phyloP scores from a whole-genome alignment of 2,329 filamentous ascomycete genomes.

The Ceratocystis albifundus region DNA sequence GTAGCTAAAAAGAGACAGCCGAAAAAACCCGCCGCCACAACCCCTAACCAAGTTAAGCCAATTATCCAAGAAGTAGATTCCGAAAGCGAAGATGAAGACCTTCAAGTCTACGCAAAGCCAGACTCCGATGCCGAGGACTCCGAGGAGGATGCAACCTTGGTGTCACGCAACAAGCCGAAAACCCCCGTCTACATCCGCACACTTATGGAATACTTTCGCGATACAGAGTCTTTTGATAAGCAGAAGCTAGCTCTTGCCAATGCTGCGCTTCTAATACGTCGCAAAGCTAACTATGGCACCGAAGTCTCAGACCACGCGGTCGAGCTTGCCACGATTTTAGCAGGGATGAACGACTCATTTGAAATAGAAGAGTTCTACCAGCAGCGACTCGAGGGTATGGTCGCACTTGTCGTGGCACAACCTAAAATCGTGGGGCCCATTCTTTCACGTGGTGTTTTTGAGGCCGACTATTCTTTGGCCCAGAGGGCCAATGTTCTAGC shows the following conservation, averaged over 20 bases:
- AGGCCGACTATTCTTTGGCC: conserved; percentile 78
- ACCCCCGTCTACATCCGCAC: conserved; percentile 87
- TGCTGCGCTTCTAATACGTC: conserved; percentile 68
- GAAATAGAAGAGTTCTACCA: conserved; percentile 69
- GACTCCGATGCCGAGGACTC: conserved; percentile 84
- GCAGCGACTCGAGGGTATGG: conserved; percentile 64
- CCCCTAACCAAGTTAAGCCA: conserved; percentile 32
- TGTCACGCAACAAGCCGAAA: conserved; percentile 70
- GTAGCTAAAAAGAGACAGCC: conserved; percentile 26
- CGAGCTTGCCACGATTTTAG: conserved; percentile 64
- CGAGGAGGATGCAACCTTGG: conserved; percentile 79
- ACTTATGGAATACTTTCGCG: conserved; percentile 64
- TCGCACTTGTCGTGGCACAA: conserved; percentile 66
- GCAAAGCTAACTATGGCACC: conserved; percentile 77
- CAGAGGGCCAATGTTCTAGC: conserved; percentile 75
- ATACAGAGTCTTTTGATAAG: conserved; percentile 72
- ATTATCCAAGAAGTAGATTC: conserved; percentile 56
- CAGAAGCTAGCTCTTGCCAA: conserved; percentile 69
- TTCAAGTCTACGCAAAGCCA: conserved; percentile 71
- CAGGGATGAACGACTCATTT: conserved; percentile 75
- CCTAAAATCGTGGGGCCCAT: conserved; percentile 69
- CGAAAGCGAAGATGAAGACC: conserved; percentile 51
- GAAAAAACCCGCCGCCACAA: conserved; percentile 28
- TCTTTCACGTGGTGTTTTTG: conserved; percentile 77
- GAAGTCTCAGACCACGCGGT: conserved; percentile 77